Evolutionary conservation across 495 filamentous ascomycete species (phyloP).

Genomic region (Rhypophila decipiens): DNA sequence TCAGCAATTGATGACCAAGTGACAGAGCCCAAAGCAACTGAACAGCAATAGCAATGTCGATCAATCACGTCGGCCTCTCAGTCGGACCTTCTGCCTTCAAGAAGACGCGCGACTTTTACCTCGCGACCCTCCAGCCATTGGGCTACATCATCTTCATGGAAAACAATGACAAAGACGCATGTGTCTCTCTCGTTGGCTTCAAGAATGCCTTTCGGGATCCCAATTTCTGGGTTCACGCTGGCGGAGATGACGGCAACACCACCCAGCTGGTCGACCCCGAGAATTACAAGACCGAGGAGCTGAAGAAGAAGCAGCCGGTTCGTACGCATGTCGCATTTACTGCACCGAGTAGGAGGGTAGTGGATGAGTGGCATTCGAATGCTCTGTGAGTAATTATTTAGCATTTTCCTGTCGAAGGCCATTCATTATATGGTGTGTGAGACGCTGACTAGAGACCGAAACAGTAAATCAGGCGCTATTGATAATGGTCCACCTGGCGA

Average conservation of each 20-base stretch:
- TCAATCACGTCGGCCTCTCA: no score
- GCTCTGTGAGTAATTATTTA: slow-evolving; percentile 20
- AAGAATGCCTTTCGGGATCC: slow-evolving; percentile 22
- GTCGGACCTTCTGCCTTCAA: no score
- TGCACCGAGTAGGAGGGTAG: slow-evolving; percentile 10
- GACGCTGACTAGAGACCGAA: no score
- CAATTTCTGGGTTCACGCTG: slow-evolving; percentile 37
- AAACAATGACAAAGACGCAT: slow-evolving; percentile 17
- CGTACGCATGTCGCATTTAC: slow-evolving; percentile 24
- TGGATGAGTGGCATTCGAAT: slow-evolving; percentile 21
- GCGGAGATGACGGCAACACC: slow-evolving; percentile 6
- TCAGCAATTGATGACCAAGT: no score
- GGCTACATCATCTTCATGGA: slow-evolving; percentile 30
- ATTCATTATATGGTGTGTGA: neutral
- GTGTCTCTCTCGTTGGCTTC: slow-evolving; percentile 22
- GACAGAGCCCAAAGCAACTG: no score
- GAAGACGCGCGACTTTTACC: slow-evolving; percentile 38
- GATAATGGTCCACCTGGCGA: slow-evolving; percentile 42
- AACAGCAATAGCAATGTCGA: no score
- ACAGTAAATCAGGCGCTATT: slow-evolving; percentile 37
- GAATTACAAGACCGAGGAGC: neutral
- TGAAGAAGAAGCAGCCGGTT: neutral
- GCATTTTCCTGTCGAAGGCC: neutral
- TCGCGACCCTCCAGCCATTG: slow-evolving; percentile 28
- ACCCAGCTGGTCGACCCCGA: slow-evolving; percentile 2